Conservation (phyloP, 192 early-diverging fungal genomes). For the Coemansia sp. region DNA sequence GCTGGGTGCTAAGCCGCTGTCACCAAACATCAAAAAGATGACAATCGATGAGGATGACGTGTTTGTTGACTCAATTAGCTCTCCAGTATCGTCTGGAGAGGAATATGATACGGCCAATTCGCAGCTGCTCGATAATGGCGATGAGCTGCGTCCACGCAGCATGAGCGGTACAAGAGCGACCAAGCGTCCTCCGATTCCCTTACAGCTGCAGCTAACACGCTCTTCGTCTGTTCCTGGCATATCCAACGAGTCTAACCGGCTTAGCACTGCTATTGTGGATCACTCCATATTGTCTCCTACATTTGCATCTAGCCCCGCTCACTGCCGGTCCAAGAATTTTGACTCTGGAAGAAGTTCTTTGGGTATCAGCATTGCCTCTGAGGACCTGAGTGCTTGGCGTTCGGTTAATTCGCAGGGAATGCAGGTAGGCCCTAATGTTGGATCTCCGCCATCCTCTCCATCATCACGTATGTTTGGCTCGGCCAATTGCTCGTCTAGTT, state of each 20-base stretch:
- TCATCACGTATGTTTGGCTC: constrained; percentile 2
- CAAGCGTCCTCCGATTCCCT: constrained; percentile 1
- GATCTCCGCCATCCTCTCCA: constrained; percentile 46
- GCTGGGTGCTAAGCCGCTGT: constrained; percentile 3
- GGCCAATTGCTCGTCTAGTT: constrained; percentile 12
- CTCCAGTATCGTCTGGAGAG: constrained; percentile 1
- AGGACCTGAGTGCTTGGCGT: background rate
- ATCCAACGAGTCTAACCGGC: background rate
- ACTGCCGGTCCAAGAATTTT: background rate
- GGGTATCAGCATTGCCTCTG: background rate
- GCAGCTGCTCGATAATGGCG: constrained; percentile 9
- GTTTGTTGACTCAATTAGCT: background rate
- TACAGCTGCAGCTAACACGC: background rate
- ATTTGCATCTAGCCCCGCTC: background rate
- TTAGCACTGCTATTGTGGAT: background rate
- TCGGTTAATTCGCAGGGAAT: background rate
- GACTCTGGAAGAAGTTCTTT: background rate
- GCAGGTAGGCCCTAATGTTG: constrained; percentile 37
- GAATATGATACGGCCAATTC: constrained; percentile 22
- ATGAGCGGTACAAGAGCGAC: background rate
- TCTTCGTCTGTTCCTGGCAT: background rate
- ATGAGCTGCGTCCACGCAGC: background rate
- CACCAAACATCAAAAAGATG: background rate
- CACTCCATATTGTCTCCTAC: constrained; percentile 5
- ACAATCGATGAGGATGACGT: constrained; percentile 4